A percentile compares a stretch with the other conserved stretches of the same genome.
phyloP scores from a whole-genome alignment of 169 alveolate genomes.

The Cryptosporidium bovis region DNA sequence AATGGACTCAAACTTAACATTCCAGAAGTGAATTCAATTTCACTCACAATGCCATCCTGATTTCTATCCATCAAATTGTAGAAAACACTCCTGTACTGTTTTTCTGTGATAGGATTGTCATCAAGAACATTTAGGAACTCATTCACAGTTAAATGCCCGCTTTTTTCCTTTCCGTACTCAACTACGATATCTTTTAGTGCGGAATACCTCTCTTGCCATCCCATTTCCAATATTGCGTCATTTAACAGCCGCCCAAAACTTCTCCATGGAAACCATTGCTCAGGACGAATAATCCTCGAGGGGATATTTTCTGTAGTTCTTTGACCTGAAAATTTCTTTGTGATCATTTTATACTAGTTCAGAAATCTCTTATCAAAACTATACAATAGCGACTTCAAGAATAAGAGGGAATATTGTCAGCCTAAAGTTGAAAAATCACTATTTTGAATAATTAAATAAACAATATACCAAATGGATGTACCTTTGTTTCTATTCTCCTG shows the following conservation, averaged over 20 bases:
- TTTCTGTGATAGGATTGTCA: slow-evolving; percentile 66
- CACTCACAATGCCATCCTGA: slow-evolving; percentile 63
- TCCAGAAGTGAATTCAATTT: slow-evolving; percentile 64
- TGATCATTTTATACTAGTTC: no score
- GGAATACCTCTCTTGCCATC: slow-evolving; percentile 73
- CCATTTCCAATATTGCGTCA: slow-evolving; percentile 66
- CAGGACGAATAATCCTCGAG: slow-evolving; percentile 56
- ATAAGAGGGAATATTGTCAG: no score
- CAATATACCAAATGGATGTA: no score
- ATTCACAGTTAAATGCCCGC: slow-evolving; percentile 28
- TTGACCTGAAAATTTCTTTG: no score
- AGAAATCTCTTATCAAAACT: no score
- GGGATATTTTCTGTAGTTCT: slow-evolving; percentile 7
- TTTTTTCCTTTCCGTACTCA: slow-evolving; percentile 36
- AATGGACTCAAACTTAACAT: slow-evolving; percentile 69
- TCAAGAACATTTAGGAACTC: slow-evolving; percentile 42
- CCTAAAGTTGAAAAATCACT: no score
- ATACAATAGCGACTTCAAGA: no score
- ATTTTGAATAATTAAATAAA: no score
- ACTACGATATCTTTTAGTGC: slow-evolving; percentile 29
- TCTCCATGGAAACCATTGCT: slow-evolving; percentile 72
- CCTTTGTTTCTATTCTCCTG: no score
- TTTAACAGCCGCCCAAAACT: slow-evolving; percentile 54
- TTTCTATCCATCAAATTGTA: slow-evolving; percentile 70
- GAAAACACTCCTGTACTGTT: slow-evolving; percentile 46